phyloP scores from a whole-genome alignment of 2,329 filamentous ascomycete genomes.

The Didymella exigua region DNA sequence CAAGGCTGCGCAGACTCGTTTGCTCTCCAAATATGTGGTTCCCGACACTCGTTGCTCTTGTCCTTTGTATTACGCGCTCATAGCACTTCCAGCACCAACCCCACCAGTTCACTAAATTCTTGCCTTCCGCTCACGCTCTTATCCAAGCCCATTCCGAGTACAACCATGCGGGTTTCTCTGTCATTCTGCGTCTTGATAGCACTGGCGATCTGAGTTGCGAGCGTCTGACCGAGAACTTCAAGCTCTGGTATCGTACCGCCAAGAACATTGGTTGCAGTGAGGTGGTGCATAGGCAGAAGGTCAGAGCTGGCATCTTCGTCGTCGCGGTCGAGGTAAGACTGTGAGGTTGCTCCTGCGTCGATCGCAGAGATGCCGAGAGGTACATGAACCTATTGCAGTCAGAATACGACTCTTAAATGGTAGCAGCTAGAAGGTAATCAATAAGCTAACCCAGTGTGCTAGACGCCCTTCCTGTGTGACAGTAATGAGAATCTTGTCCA shows the following conservation, averaged over 20 bases:
- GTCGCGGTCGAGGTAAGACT: constrained; percentile 54
- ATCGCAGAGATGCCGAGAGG: constrained; percentile 72
- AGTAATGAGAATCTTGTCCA: constrained; percentile 89
- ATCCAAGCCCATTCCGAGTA: constrained; percentile 64
- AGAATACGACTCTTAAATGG: neutral
- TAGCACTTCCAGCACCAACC: constrained; percentile 48
- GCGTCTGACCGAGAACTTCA: constrained; percentile 84
- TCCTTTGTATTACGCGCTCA: constrained; percentile 18
- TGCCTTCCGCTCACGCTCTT: constrained; percentile 57
- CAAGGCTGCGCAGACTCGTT: neutral
- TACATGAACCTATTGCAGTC: constrained; percentile 69
- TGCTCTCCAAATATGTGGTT: neutral
- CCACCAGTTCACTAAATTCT: constrained; percentile 53
- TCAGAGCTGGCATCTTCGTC: constrained; percentile 43
- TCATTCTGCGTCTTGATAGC: constrained; percentile 74
- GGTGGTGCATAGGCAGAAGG: constrained; percentile 76
- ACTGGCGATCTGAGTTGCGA: constrained; percentile 87
- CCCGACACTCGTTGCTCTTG: neutral
- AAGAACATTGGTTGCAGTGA: constrained; percentile 85
- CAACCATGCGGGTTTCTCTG: constrained; percentile 62
- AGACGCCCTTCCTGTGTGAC: constrained; percentile 84
- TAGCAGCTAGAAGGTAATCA: neutral
- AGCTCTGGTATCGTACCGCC: constrained; percentile 80
- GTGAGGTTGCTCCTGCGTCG: constrained; percentile 63
- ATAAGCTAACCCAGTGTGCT: constrained; percentile 80